Evolutionary conservation across 805 yeast species (phyloP), one percentile per base, ranked within the genome.

Genomic region (Pichia gijzeniarum): DNA sequence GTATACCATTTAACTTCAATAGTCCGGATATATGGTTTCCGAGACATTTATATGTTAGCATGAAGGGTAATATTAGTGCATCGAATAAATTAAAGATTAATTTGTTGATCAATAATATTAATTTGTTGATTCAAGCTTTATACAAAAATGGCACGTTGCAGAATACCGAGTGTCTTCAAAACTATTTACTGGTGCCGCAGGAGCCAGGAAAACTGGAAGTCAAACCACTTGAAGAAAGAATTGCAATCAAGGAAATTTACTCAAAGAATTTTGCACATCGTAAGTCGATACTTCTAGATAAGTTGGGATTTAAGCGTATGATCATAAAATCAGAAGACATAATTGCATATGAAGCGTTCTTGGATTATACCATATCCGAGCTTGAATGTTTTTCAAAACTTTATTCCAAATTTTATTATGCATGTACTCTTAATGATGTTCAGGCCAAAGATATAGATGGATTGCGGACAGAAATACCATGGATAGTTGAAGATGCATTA

Each of bases 51-150:
- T 53, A 52, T 14, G 49, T 57, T 20, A 44, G 40, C 4, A 56
- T 55, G 45, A 48, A 48, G 17, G 55, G 54, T 2, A 62, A 58
- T 33, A 47, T 60, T 7, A 49, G 53, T 57, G 58, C 56, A 41
- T 56, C 58, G 1, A 70, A 69, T 49, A 79, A 79, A 51, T 56
- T 70, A 36, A 68, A 71, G 39, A 52, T 75, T 31, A 79, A 79
- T 51, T 66, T 73, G 30, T 60, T 76, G 31, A 58, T 79, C 18
- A 69, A 71, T 32, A 62, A 67, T 31, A 50, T 82, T 31, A 82
- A 82, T 51, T 51, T 72, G 7, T 63, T 80, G 31, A 56, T 84
- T 13, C 61, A 69, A 17, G 58, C 69, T n/a, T 49, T 80, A 4
- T 48, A 63, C 6, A 44, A 20, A 31, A 51, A 46, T 30, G 52